A percentile compares a stretch with the other conserved stretches of the same genome.
These are phyloP conservation scores for Candida mesenterica DNA, from an alignment of 1,139 yeast species.

Conservation along the genomic window DNA sequence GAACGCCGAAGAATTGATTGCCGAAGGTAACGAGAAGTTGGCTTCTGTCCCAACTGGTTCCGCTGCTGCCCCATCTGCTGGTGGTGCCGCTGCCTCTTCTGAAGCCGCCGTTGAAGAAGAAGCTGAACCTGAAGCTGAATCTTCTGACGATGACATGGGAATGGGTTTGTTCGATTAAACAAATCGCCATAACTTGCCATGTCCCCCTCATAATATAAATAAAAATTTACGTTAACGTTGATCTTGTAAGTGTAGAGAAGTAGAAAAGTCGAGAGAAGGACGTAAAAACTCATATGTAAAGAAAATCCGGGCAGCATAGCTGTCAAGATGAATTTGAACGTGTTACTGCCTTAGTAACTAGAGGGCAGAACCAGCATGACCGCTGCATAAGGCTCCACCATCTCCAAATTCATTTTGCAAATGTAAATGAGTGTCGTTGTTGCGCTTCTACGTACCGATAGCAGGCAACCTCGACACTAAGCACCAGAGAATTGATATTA, in stretches of 20 bases:
- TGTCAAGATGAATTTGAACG: too few relatives aligned
- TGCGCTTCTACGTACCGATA: too few relatives aligned
- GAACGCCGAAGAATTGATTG: constrained; percentile 85
- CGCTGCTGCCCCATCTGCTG: constrained; percentile 78
- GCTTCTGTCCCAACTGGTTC: constrained; percentile 98
- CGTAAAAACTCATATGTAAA: not conserved
- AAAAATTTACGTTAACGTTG: constrained; percentile 7
- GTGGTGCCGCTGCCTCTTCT: constrained; percentile 65
- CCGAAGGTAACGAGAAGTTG: constrained; percentile 94
- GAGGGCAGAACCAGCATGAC: too few relatives aligned
- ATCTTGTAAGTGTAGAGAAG: too few relatives aligned
- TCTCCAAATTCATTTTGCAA: too few relatives aligned
- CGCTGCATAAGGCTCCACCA: too few relatives aligned
- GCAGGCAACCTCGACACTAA: too few relatives aligned
- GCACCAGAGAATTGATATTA: too few relatives aligned
- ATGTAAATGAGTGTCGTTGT: too few relatives aligned
- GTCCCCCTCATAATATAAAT: constrained; percentile 7
- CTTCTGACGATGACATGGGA: constrained; percentile 50
- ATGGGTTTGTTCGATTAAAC: constrained; percentile 55
- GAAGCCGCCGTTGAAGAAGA: constrained; percentile 71
- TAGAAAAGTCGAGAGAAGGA: too few relatives aligned
- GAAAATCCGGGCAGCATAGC: too few relatives aligned
- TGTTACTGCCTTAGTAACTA: too few relatives aligned
- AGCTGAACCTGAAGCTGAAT: constrained; percentile 64
- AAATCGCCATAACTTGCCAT: constrained; percentile 4